Evolutionary conservation across 345 rosid genomes (phyloP).

Genomic region (Lepidium aucheri): DNA sequence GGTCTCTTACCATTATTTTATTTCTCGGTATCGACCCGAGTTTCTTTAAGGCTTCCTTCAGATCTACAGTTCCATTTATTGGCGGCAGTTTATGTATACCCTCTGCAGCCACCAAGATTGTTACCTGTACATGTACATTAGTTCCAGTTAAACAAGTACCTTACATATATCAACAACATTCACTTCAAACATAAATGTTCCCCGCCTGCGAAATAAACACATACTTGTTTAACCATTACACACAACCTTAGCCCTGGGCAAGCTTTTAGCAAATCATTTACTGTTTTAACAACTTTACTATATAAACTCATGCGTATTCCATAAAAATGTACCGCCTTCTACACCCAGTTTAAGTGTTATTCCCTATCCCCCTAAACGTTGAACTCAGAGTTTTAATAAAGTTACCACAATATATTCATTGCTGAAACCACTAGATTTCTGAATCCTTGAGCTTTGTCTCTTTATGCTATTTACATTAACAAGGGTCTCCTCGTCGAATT

Average conservation of each 20-base stretch:
- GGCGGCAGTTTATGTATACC: conserved; percentile 72
- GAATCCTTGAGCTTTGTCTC: conserved; percentile 49
- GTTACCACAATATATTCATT: conserved; percentile 91
- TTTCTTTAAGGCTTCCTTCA: conserved; percentile 78
- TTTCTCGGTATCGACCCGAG: conserved; percentile 64
- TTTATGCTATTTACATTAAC: conserved; percentile 79
- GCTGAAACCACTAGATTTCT: conserved; percentile 57
- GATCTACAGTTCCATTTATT: conserved; percentile 57
- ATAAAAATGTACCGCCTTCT: not conserved
- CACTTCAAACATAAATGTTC: not conserved
- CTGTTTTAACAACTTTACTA: not conserved
- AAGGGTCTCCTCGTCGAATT: conserved; percentile 91
- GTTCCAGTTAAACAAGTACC: not conserved
- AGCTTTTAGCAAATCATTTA: not conserved
- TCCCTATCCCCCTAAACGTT: not conserved
- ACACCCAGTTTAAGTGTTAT: not conserved
- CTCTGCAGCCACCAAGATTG: conserved; percentile 87
- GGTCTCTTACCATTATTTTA: conserved; percentile 55
- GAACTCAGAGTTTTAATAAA: not conserved
- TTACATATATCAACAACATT: not conserved
- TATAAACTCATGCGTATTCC: not conserved
- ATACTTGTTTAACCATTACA: not conserved
- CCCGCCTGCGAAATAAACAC: not conserved
- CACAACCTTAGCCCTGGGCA: not conserved
- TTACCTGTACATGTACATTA: conserved; percentile 40